phyloP scores from a whole-genome alignment of 2,329 filamentous ascomycete genomes.

The Ophiostoma triangulosporum region DNA sequence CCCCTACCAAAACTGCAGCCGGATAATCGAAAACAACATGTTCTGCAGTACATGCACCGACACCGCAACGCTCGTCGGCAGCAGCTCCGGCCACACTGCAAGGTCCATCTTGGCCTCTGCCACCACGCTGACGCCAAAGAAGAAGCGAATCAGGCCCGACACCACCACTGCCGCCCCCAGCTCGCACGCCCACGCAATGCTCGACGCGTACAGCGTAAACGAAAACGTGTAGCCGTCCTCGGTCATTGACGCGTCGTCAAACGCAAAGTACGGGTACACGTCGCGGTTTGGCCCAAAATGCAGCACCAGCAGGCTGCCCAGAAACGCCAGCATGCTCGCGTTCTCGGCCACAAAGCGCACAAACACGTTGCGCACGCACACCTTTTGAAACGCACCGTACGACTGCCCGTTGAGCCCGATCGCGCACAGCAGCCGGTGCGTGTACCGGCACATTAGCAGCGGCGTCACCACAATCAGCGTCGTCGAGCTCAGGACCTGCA shows the following conservation, averaged over 20 bases:
- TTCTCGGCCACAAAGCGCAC: conserved; percentile 55
- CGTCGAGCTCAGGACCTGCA: conserved; percentile 50
- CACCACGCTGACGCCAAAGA: conserved; percentile 49
- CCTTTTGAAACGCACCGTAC: conserved; percentile 51
- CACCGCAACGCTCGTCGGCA: conserved; percentile 52
- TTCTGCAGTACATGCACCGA: conserved; percentile 58
- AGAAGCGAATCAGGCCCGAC: conserved; percentile 40
- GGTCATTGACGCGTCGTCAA: conserved; percentile 31
- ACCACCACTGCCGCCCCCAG: conserved; percentile 47
- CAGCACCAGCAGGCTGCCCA: conserved; percentile 50
- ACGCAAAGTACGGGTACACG: conserved; percentile 57
- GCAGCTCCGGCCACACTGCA: conserved; percentile 51
- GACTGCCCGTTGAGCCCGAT: conserved; percentile 44
- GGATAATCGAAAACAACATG: conserved; percentile 57
- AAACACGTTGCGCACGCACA: conserved; percentile 52
- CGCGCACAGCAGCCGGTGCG: conserved; percentile 41
- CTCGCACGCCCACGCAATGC: conserved; percentile 55
- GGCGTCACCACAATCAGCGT: conserved; percentile 50
- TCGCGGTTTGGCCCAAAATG: conserved; percentile 55
- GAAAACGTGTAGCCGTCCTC: conserved; percentile 40
- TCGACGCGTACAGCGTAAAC: conserved; percentile 49
- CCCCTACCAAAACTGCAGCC: conserved; percentile 39
- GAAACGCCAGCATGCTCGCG: conserved; percentile 53
- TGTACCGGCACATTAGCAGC: conserved; percentile 45
- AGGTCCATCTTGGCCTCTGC: conserved; percentile 52